Conservation (phyloP, 1,284 basidiomycete genomes). For the Grifola frondosa region DNA sequence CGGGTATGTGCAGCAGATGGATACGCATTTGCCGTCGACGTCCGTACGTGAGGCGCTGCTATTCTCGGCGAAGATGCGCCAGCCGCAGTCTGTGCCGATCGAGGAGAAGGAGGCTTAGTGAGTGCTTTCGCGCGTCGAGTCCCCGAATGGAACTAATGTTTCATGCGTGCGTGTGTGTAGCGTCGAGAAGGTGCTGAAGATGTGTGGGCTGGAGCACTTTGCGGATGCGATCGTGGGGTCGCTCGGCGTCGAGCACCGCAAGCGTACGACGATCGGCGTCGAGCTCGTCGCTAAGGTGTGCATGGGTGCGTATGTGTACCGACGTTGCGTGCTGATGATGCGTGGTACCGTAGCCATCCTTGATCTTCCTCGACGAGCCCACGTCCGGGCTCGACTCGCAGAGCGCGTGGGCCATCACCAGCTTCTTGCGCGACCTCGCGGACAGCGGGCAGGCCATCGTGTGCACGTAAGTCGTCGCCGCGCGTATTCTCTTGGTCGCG, state of each 20-base stretch:
- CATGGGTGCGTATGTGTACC: background rate
- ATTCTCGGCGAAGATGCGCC: conserved; percentile 82
- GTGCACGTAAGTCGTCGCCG: conserved; percentile 46
- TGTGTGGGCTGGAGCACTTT: conserved; percentile 74
- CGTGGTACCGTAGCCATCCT: conserved; percentile 49
- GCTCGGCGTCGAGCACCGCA: conserved; percentile 74
- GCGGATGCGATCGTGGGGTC: conserved; percentile 78
- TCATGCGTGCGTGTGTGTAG: too few species aligned
- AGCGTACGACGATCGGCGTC: conserved; percentile 81
- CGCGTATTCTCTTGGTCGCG: background rate
- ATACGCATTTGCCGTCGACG: conserved; percentile 70
- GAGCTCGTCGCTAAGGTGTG: conserved; percentile 76
- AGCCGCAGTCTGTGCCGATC: conserved; percentile 64
- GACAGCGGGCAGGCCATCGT: conserved; percentile 78
- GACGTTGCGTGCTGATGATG: conserved; percentile 5
- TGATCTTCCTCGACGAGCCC: conserved; percentile 83
- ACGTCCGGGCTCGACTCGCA: conserved; percentile 89
- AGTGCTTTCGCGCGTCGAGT: conserved; percentile 28
- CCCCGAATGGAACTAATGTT: too few species aligned
- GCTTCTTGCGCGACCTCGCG: conserved; percentile 79
- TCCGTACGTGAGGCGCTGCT: conserved; percentile 83
- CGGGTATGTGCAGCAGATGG: conserved; percentile 82
- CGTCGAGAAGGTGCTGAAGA: conserved; percentile 75
- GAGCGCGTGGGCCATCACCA: conserved; percentile 84
- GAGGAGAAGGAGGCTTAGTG: conserved; percentile 80